Evolutionary conservation across 2,329 filamentous ascomycete genomes (phyloP), one percentile per base, ranked within the genome.

Genomic region (Thielaviopsis punctulata): DNA sequence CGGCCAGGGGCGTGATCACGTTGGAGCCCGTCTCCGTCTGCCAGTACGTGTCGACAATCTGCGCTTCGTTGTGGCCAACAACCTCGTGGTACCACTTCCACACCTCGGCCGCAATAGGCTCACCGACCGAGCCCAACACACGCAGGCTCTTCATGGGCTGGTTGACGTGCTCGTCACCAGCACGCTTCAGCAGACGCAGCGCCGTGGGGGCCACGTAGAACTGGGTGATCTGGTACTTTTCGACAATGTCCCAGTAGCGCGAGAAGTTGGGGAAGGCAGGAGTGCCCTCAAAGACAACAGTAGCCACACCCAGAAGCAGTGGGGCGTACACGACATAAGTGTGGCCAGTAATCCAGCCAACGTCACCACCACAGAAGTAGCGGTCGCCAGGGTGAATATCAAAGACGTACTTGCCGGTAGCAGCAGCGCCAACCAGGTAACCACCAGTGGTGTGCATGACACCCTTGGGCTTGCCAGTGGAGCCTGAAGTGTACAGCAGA

Each of bases 71-170:
- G 75, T 88, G 93, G 63, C 92, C 92, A 51, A 98, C 88, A 59
- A 84, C 77, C 68, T 96, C 88, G 65, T 88, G 90, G 71, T 96
- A 98, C 92, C 92, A 98, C 71, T 96, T 96, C 92, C 92, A 98
- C 55, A 98, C 85, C 68, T 98, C 92, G 21, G 90, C 86, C 18
- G 92, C 90, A 62, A 98, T 98, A 39, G 92, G 92, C 72, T 98
- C 92, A 59, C 92, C 92, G 54, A 98, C 92, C 18, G 90, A 95
- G 55, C 90, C 92, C 19, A 98, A 73, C 5, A 96, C 83, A 64
- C 92, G 79, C 57, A 98, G 76, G 61, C 86, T 79, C 69, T 86
- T 83, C 86, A 98, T 92, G 64, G 87, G 72, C 62, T 84, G 80
- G 70, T 87, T 86, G 61, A 96, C 87, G 64, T 92, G 86, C 64